These are phyloP conservation scores for Melampsora americana DNA, from an alignment of 1,284 basidiomycete genomes.

Conservation along the genomic window DNA sequence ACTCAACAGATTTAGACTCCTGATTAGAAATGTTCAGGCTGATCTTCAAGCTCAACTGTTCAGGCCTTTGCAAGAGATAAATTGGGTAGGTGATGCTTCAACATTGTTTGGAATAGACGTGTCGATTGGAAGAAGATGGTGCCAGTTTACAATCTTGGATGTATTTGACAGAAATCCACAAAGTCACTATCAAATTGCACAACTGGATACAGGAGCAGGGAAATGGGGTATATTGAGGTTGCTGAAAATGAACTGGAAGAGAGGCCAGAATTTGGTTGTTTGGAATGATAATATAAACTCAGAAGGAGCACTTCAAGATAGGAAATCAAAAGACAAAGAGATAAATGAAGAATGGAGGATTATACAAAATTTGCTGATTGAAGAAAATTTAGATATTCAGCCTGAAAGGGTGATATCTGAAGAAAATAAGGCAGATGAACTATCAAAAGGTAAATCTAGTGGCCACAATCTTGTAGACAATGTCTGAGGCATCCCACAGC, in stretches of 20 bases:
- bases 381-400: background rate
- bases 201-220: constrained; percentile 8
- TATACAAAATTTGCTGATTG: constrained; percentile 2
- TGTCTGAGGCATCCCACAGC: background rate
- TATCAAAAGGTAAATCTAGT: background rate
- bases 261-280: background rate
- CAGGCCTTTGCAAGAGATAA: no score
- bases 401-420: background rate
- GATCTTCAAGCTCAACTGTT: no score
- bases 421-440: background rate
- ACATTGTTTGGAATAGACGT: constrained; percentile 11
- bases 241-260: background rate
- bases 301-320: background rate
- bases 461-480: background rate
- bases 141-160: background rate
- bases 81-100: constrained; percentile 8
- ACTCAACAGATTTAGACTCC: no score
- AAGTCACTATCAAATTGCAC: background rate
- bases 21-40: no score
- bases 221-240: background rate
- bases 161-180: background rate
- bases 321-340: constrained; percentile 1
- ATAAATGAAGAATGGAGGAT: constrained; percentile 15
- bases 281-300: no score
- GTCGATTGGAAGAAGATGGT: background rate